Conservation (phyloP, 495 filamentous ascomycete species). For the Niebla homalea region DNA sequence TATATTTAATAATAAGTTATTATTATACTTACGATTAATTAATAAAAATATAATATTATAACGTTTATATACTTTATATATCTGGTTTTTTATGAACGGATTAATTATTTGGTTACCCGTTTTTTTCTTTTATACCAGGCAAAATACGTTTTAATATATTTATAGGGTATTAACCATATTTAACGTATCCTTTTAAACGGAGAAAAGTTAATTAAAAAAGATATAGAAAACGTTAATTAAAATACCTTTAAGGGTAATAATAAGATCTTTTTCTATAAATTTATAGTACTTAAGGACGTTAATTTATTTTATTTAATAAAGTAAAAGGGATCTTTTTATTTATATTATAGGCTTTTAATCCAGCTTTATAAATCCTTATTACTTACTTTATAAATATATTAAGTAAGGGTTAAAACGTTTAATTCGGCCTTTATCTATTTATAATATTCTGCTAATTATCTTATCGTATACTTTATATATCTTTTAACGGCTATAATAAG, state of each 20-base stretch:
- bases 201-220: conserved; percentile 6
- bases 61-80: background rate
- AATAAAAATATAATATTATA: background rate
- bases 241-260: conserved; percentile 1
- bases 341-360: background rate
- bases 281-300: background rate
- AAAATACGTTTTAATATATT: too few species aligned
- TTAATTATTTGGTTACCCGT: background rate
- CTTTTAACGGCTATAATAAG: too few species aligned
- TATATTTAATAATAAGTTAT: too few species aligned
- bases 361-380: background rate
- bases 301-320: background rate
- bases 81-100: background rate
- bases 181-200: background rate
- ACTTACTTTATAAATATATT: background rate
- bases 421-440: conserved; percentile 1
- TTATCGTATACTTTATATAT: too few species aligned
- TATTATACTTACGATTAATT: background rate
- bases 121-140: background rate
- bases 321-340: background rate
- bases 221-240: conserved; percentile 1
- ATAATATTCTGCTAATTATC: too few species aligned
- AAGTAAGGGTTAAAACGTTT: background rate
- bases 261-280: conserved; percentile 3
- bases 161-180: background rate